phyloP scores from a whole-genome alignment of 495 filamentous ascomycete species.

The Chaetomium fimeti region DNA sequence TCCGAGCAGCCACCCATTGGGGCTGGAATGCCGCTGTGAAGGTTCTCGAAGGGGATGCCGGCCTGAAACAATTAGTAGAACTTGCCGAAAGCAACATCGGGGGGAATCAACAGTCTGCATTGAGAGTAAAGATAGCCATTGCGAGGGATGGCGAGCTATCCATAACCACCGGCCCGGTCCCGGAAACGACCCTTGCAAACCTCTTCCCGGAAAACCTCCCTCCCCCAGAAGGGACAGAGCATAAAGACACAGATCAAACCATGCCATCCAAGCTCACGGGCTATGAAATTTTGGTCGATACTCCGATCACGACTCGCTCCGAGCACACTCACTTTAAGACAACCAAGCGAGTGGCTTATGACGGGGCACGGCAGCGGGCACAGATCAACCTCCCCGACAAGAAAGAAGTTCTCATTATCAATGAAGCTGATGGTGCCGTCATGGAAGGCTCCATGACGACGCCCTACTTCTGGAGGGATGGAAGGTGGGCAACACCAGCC shows the following conservation, averaged over 20 bases:
- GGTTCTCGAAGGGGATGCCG: constrained; percentile 44
- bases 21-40: constrained; percentile 53
- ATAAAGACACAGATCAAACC: not conserved
- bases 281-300: constrained; percentile 60
- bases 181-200: constrained; percentile 48
- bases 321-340: constrained; percentile 76
- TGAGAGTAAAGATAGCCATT: constrained; percentile 56
- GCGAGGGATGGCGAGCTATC: constrained; percentile 49
- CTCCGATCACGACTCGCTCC: constrained; percentile 50
- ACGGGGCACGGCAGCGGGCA: constrained; percentile 57
- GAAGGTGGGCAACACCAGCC: constrained; percentile 65
- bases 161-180: constrained; percentile 51
- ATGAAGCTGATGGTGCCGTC: constrained; percentile 57
- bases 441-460: constrained; percentile 88
- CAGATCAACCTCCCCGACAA: constrained; percentile 54
- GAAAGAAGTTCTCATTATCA: constrained; percentile 74
- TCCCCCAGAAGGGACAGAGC: not conserved
- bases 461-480: constrained; percentile 70
- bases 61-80: constrained; percentile 37
- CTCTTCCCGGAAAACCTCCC: constrained; percentile 18
- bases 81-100: constrained; percentile 28
- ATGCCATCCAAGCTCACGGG: constrained; percentile 30
- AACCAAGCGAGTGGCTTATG: constrained; percentile 63
- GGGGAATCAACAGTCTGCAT: constrained; percentile 29
- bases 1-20: constrained; percentile 69